Conservation (phyloP, 331 rosid species). For the Quercus phellos region DNA sequence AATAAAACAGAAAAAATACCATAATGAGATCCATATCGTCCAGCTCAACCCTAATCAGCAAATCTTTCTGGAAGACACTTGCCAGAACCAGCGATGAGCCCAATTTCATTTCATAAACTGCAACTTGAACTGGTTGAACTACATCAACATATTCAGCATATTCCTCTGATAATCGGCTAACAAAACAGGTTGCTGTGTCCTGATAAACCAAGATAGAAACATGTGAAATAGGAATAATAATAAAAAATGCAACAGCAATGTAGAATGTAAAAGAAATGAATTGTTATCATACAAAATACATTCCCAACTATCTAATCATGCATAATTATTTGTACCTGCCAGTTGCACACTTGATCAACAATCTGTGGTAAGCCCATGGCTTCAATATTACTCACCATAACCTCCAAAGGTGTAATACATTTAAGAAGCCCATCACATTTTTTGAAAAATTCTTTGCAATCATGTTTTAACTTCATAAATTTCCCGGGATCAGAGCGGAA, state of each 20-base stretch:
- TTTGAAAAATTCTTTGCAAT: conserved; percentile 61
- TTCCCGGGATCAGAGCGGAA: conserved; percentile 68
- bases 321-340: conserved; percentile 57
- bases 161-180: conserved; percentile 51
- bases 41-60: conserved; percentile 31
- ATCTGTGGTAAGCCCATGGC: conserved; percentile 40
- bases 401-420: conserved; percentile 31
- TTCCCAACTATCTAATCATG: not conserved
- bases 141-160: conserved; percentile 51
- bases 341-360: conserved; percentile 42
- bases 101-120: conserved; percentile 85
- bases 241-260: not conserved
- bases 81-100: conserved; percentile 69
- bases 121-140: conserved; percentile 86
- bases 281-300: not conserved
- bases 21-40: conserved; percentile 31
- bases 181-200: conserved; percentile 65
- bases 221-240: not conserved
- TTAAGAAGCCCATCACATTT: conserved; percentile 60
- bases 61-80: conserved; percentile 32
- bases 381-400: conserved; percentile 32
- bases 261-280: not conserved
- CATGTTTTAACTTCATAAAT: conserved; percentile 60
- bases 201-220: conserved; percentile 30
- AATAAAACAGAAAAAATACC: conserved; percentile 36